Base-by-base conservation (phyloP, 495 filamentous ascomycete genomes). In the Annulohypoxylon maeteangense region DNA sequence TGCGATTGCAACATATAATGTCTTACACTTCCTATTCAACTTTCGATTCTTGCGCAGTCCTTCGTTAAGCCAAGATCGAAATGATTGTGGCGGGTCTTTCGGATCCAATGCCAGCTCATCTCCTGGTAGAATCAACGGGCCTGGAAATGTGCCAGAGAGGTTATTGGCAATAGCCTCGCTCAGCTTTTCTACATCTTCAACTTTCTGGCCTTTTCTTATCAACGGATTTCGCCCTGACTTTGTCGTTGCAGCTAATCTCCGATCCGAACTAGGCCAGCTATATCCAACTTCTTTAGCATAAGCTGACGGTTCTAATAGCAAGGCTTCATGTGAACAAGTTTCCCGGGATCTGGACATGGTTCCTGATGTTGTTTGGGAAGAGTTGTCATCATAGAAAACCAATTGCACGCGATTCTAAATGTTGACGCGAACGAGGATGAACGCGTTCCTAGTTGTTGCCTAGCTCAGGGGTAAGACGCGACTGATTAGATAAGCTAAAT, bases 21-120 rank as follows among this genome's bases (percentile, higher is more conserved):
- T 87, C 44, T 82, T 84, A 10, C 83, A 74, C 31, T 73, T 47
- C 1, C 68, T 8, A 2, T 84, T 89, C 1, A 88, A 70, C 14
- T 81, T 80, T 66, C 36, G 22, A 34, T 54, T 45, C 34, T 91
- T 91, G 34, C 88, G 82, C 6, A 81, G 60, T 42, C 82, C 79
- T n/a, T 76, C 80, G 7, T 78, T 71, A 16, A 82, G 64, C 87
- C 87, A 92, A 5, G 82, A 81, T 36, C 82, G 79, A 22, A 92
- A 75, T 42, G 83, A 90, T 71, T 92, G 90, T 0, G 85, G 76
- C 3, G 86, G 83, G 48, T 83, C 84, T 2, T 83, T 78, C 7
- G 86, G 84, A 67, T 91, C 87, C 11, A 77, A 70, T 3, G 83
- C 77, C 0, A 92, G 83, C 25, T 88, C 86, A 73, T 92, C 89